phyloP scores from a whole-genome alignment of 176 grass and related monocot species.

The Thinopyrum elongatum region DNA sequence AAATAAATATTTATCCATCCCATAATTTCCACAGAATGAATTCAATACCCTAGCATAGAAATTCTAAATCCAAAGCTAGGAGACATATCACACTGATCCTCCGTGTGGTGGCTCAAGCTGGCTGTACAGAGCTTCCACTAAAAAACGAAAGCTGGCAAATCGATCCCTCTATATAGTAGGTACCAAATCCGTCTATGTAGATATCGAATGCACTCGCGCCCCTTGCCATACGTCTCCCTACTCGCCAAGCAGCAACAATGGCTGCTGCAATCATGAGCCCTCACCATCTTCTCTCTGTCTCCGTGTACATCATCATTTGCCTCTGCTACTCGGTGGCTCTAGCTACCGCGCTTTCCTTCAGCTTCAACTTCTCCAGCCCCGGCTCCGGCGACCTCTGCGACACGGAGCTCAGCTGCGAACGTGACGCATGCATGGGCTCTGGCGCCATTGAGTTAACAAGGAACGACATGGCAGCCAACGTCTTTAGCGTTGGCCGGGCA shows the following conservation, averaged over 20 bases:
- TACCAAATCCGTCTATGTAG: no score
- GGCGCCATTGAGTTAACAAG: neutral
- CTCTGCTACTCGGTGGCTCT: neutral
- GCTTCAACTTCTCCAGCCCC: slow-evolving; percentile 26
- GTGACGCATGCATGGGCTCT: neutral
- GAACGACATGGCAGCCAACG: rapidly evolving
- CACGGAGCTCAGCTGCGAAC: neutral
- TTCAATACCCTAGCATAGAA: no score
- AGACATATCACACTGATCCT: no score
- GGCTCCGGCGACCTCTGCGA: neutral
- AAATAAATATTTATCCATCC: no score
- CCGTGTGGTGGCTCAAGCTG: no score
- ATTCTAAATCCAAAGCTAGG: no score
- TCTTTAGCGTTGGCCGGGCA: slow-evolving; percentile 10
- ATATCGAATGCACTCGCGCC: no score
- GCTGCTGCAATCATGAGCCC: neutral
- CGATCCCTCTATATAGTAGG: no score
- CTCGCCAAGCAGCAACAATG: neutral
- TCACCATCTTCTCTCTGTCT: neutral
- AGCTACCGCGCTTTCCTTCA: slow-evolving; percentile 34
- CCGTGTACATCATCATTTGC: neutral
- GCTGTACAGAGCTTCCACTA: no score
- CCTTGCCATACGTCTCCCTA: no score
- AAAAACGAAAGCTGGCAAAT: no score
- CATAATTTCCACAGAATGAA: no score